These are phyloP conservation scores for Tripterygium wilfordii DNA, from an alignment of 177 flowering plant genomes.

Conservation along the genomic window DNA sequence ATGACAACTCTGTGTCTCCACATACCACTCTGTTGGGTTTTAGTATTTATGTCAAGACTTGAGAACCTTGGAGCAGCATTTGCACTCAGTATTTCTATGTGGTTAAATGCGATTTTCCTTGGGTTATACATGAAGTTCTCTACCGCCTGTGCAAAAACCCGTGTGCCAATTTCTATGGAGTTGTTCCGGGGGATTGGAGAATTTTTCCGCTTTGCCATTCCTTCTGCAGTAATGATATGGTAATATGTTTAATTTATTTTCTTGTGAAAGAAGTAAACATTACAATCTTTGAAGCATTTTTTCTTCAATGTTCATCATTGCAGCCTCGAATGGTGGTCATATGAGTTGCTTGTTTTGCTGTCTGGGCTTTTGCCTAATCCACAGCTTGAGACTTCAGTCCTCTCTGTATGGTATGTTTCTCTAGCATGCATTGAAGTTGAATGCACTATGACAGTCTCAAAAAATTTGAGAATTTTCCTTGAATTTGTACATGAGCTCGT, in stretches of 20 bases:
- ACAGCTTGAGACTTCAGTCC: constrained; percentile 36
- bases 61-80: constrained; percentile 58
- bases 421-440: neutral
- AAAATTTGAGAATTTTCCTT: no score
- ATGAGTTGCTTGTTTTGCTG: constrained; percentile 27
- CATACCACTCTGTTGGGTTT: constrained; percentile 43
- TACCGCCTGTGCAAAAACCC: constrained; percentile 52
- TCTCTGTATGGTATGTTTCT: constrained; percentile 29
- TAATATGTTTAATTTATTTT: constrained; percentile 12
- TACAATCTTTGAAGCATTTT: no score
- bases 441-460: no score
- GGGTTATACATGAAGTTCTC: constrained; percentile 50
- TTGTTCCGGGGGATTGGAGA: constrained; percentile 53
- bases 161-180: constrained; percentile 60
- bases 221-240: constrained; percentile 86
- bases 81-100: constrained; percentile 51
- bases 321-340: constrained; percentile 41
- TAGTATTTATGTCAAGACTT: constrained; percentile 57
- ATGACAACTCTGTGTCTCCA: constrained; percentile 18
- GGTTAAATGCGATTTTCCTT: constrained; percentile 58
- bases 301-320: neutral
- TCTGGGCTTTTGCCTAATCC: constrained; percentile 38
- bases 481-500: no score
- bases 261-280: no score
- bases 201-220: constrained; percentile 64